Conservation (phyloP, 78 protist species). For the Emiliania huxleyi region DNA sequence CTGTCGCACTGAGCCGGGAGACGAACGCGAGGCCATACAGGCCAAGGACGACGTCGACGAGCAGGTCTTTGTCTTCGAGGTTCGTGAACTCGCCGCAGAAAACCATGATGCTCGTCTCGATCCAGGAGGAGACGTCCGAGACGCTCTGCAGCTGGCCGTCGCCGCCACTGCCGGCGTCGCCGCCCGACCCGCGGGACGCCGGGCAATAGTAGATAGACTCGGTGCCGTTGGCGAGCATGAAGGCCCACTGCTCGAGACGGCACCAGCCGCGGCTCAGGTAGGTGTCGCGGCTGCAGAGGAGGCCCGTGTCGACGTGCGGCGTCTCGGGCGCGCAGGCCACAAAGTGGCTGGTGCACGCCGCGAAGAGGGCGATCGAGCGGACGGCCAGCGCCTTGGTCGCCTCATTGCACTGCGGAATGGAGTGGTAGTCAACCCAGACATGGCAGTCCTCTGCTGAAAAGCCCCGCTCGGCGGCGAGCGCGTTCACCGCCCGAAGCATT, state of each 20-base stretch:
- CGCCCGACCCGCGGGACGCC: not conserved
- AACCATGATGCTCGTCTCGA: not conserved
- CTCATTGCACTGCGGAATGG: not conserved
- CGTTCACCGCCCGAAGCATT: too few relatives aligned
- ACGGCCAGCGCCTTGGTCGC: not conserved
- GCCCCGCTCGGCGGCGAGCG: too few relatives aligned
- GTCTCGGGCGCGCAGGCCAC: not conserved
- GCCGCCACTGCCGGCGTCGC: not conserved
- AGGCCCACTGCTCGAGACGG: constrained; percentile 2
- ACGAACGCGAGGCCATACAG: not conserved
- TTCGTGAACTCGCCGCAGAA: not conserved
- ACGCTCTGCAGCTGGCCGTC: too few relatives aligned
- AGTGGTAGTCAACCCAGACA: not conserved
- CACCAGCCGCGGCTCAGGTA: not conserved
- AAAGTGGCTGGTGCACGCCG: not conserved
- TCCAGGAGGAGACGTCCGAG: not conserved
- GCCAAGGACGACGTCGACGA: not conserved
- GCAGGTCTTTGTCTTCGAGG: not conserved
- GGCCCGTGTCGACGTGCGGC: not conserved
- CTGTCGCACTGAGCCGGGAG: too few relatives aligned
- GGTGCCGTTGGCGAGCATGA: not conserved
- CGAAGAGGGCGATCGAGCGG: not conserved
- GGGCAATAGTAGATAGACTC: not conserved
- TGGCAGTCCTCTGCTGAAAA: too few relatives aligned
- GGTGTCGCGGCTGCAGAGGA: not conserved